These are phyloP conservation scores for Hamamelis virginiana DNA, from an alignment of 164 flowering plant genomes.

Conservation along the genomic window DNA sequence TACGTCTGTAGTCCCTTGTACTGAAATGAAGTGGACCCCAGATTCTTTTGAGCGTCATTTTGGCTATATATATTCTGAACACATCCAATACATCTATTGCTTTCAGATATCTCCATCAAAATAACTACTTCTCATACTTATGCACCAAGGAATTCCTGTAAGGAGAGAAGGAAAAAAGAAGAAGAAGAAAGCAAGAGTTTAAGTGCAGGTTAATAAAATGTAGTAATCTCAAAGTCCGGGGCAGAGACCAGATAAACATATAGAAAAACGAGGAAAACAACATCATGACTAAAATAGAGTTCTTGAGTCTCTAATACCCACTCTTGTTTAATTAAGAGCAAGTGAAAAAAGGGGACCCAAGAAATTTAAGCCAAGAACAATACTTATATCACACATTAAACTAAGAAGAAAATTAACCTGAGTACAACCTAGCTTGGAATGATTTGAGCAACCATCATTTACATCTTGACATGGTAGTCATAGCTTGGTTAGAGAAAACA, in stretches of 20 bases:
- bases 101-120: conserved; percentile 3
- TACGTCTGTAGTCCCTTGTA: too few species aligned
- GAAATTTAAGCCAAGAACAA: too few species aligned
- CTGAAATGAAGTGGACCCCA: too few species aligned
- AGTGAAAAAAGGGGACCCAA: background rate
- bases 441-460: background rate
- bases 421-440: background rate
- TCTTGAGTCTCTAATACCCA: background rate
- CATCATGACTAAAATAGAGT: background rate
- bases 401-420: too few species aligned
- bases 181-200: too few species aligned
- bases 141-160: conserved; percentile 14
- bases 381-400: too few species aligned
- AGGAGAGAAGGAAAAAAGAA: background rate
- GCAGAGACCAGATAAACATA: background rate
- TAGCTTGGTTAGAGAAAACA: too few species aligned
- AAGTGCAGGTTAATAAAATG: background rate
- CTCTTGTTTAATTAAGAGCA: background rate
- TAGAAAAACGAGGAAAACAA: background rate
- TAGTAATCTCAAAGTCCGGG: background rate
- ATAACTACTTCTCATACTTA: background rate
- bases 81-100: too few species aligned
- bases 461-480: background rate
- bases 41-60: too few species aligned
- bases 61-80: too few species aligned